These are phyloP conservation scores for Porogramme epimiltina DNA, from an alignment of 1,284 basidiomycete genomes.

Conservation along the genomic window DNA sequence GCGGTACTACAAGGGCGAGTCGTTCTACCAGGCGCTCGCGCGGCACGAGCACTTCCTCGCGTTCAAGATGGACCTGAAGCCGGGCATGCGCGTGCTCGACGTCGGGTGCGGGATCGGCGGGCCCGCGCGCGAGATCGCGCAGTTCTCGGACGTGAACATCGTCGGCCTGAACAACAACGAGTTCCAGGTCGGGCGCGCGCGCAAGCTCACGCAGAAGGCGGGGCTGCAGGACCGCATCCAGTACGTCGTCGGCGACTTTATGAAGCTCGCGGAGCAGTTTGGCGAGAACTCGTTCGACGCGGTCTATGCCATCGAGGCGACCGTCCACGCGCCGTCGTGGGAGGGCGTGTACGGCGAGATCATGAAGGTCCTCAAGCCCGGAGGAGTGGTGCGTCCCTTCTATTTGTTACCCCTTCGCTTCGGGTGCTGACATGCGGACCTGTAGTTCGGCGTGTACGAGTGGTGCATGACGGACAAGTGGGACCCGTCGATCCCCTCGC, in stretches of 20 bases:
- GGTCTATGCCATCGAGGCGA: constrained; percentile 98
- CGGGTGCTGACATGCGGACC: background rate
- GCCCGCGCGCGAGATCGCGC: constrained; percentile 93
- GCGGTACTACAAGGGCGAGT: constrained; percentile 96
- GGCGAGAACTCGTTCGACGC: constrained; percentile 96
- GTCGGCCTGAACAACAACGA: constrained; percentile 97
- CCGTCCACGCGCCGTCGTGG: constrained; percentile 93
- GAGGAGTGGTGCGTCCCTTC: constrained; percentile 77
- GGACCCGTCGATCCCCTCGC: constrained; percentile 85
- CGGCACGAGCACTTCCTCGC: constrained; percentile 99
- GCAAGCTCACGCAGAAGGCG: constrained; percentile 81
- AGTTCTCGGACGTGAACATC: constrained; percentile 87
- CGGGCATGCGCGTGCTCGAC: constrained; percentile 96
- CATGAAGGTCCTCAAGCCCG: constrained; percentile 94
- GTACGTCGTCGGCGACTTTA: constrained; percentile 94
- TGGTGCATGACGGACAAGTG: constrained; percentile 98
- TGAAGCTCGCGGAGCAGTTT: constrained; percentile 92
- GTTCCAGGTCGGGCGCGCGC: constrained; percentile 89
- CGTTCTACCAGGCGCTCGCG: constrained; percentile 82
- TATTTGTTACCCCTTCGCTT: background rate
- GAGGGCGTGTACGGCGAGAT: constrained; percentile 97
- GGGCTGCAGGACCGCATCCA: constrained; percentile 79
- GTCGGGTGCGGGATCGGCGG: constrained; percentile 99
- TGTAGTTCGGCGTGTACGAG: constrained; percentile 94
- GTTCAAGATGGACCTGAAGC: constrained; percentile 77